Conservation (phyloP, 495 filamentous ascomycete species). For the Tuber indicum region DNA sequence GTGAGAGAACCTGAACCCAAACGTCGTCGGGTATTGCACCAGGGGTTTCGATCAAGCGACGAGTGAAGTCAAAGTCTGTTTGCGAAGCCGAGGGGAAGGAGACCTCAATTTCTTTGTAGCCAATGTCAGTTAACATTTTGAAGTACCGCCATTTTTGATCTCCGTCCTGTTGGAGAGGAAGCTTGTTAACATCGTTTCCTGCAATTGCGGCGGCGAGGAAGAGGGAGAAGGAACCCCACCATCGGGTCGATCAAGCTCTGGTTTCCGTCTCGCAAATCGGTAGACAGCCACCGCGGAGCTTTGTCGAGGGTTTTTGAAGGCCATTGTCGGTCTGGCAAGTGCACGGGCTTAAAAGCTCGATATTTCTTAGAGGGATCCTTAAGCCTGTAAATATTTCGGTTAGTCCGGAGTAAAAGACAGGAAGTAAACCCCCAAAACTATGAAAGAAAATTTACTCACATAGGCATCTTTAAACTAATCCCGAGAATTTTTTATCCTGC, state of each 20-base stretch:
- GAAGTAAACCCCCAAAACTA: not conserved
- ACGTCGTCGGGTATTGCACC: constrained; percentile 86
- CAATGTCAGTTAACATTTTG: constrained; percentile 84
- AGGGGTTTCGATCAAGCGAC: constrained; percentile 77
- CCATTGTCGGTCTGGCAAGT: constrained; percentile 87
- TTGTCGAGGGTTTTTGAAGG: constrained; percentile 71
- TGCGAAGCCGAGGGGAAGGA: constrained; percentile 92
- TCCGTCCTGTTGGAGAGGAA: constrained; percentile 55
- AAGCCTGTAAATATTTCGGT: constrained; percentile 57
- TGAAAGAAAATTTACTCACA: constrained; percentile 19
- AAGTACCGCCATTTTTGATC: constrained; percentile 95
- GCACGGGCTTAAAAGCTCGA: constrained; percentile 65
- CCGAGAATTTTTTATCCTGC: constrained; percentile 3
- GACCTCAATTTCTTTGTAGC: constrained; percentile 97
- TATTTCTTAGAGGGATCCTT: constrained; percentile 93
- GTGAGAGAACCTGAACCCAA: constrained; percentile 89
- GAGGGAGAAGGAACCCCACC: constrained; percentile 49
- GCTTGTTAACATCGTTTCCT: not conserved
- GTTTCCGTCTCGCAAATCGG: constrained; percentile 81
- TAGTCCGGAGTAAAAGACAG: constrained; percentile 1
- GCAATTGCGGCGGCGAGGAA: not conserved
- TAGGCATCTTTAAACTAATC: constrained; percentile 30
- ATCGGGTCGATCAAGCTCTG: constrained; percentile 83
- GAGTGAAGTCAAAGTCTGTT: constrained; percentile 93
- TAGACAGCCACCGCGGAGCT: constrained; percentile 77